A percentile compares a stretch with the other conserved stretches of the same genome.
phyloP scores from a whole-genome alignment of 306 rosid species.

The Rosa multiflora region DNA sequence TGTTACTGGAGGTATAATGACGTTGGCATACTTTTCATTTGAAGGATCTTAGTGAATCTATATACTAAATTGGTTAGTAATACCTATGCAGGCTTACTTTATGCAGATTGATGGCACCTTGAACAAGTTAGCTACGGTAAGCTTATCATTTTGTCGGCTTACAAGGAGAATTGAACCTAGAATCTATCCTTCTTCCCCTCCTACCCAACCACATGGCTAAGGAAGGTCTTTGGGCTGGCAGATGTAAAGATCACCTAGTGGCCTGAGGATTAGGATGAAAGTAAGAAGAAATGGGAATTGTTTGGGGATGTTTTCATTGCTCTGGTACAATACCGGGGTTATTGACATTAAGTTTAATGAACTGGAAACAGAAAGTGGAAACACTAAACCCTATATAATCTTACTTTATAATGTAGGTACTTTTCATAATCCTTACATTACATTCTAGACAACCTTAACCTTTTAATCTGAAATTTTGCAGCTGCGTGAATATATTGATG shows the following conservation, averaged over 20 bases:
- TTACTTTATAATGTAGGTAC: neutral
- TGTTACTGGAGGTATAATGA: slow-evolving; percentile 72
- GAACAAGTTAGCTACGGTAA: slow-evolving; percentile 66
- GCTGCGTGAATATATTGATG: slow-evolving; percentile 82
- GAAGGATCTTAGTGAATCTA: neutral
- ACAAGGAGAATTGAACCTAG: neutral
- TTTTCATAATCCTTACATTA: neutral
- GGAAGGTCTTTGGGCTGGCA: neutral
- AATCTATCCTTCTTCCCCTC: neutral
- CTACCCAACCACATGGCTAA: neutral
- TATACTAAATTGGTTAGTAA: slow-evolving; percentile 17
- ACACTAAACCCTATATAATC: neutral
- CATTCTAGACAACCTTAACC: slow-evolving; percentile 7
- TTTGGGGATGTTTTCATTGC: neutral
- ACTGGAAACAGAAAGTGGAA: neutral
- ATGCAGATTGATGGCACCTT: slow-evolving; percentile 82
- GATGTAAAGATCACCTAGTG: neutral
- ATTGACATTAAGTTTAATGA: neutral
- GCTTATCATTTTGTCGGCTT: slow-evolving; percentile 8
- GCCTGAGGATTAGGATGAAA: neutral
- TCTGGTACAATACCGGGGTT: neutral
- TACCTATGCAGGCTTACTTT: slow-evolving; percentile 71
- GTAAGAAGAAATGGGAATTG: neutral
- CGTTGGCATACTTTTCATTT: slow-evolving; percentile 16
- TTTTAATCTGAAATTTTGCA: slow-evolving; percentile 35